Conservation (phyloP, 1,284 basidiomycete species). For the Crucibulum cyathiforme region DNA sequence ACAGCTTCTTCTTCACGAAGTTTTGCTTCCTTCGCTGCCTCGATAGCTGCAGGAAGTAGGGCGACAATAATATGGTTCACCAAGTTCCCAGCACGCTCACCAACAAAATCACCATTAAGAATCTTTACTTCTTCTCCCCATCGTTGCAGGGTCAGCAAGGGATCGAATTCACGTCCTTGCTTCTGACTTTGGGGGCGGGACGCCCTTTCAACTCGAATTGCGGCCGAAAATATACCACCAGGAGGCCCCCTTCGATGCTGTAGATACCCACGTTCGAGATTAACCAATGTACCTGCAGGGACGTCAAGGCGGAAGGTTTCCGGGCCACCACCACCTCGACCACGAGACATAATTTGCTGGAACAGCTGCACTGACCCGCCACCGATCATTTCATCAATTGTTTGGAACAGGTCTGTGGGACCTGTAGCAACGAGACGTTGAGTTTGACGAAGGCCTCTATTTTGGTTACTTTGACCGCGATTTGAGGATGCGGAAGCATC, state of each 20-base stretch:
- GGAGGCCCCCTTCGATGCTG: conserved; percentile 49
- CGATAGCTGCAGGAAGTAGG: conserved; percentile 83
- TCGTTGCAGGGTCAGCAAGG: conserved; percentile 83
- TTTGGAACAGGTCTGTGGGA: conserved; percentile 71
- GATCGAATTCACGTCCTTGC: conserved; percentile 71
- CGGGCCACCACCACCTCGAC: conserved; percentile 53
- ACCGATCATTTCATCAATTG: conserved; percentile 84
- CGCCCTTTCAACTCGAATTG: conserved; percentile 66
- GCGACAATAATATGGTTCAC: conserved; percentile 78
- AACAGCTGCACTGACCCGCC: conserved; percentile 84
- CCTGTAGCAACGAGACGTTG: conserved; percentile 58
- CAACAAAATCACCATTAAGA: conserved; percentile 75
- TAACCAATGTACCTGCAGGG: conserved; percentile 64
- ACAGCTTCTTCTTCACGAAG: conserved; percentile 55
- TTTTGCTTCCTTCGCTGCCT: conserved; percentile 63
- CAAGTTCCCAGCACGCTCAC: conserved; percentile 72
- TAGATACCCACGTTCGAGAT: conserved; percentile 58
- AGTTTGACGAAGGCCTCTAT: conserved; percentile 61
- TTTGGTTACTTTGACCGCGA: conserved; percentile 50
- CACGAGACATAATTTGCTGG: conserved; percentile 75
- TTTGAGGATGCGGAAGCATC: conserved; percentile 58
- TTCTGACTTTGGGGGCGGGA: conserved; percentile 52
- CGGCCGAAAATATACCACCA: conserved; percentile 51
- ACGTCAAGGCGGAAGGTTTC: conserved; percentile 79
- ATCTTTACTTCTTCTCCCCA: conserved; percentile 92